phyloP scores from a whole-genome alignment of 495 filamentous ascomycete species.

The Penicillium coffeae region DNA sequence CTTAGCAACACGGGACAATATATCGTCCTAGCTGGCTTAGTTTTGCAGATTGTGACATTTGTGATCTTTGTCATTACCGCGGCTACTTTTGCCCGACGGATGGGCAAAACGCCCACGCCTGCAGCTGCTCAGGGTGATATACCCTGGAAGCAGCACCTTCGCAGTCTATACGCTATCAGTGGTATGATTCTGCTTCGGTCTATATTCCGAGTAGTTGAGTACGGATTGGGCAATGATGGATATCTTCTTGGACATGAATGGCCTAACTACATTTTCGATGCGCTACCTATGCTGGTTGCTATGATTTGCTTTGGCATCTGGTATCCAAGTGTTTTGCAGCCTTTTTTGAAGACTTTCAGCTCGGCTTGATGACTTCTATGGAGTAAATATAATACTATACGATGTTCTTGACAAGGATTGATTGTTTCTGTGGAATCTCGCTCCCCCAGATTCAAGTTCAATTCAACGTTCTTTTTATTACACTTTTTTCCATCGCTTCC shows the following conservation, averaged over 20 bases:
- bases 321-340: conserved; percentile 8
- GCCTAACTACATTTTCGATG: conserved; percentile 10
- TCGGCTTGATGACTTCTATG: conserved; percentile 1
- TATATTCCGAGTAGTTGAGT: conserved; percentile 59
- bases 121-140: conserved; percentile 8
- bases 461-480: too few relatives aligned
- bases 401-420: too few relatives aligned
- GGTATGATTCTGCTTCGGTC: conserved; percentile 53
- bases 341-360: neutral
- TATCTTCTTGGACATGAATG: conserved; percentile 36
- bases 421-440: too few relatives aligned
- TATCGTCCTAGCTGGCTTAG: conserved; percentile 32
- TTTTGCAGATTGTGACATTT: conserved; percentile 32
- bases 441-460: too few relatives aligned
- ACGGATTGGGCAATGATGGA: conserved; percentile 46
- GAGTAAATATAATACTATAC: too few relatives aligned
- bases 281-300: conserved; percentile 45
- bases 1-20: conserved; percentile 2
- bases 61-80: conserved; percentile 28
- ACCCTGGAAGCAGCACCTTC: conserved; percentile 46
- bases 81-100: conserved; percentile 23
- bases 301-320: conserved; percentile 42
- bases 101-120: conserved; percentile 16
- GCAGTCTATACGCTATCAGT: conserved; percentile 46
- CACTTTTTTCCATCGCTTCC: too few relatives aligned